Conservation (phyloP, 345 rosid genomes). For the Euphorbia tirucalli region DNA sequence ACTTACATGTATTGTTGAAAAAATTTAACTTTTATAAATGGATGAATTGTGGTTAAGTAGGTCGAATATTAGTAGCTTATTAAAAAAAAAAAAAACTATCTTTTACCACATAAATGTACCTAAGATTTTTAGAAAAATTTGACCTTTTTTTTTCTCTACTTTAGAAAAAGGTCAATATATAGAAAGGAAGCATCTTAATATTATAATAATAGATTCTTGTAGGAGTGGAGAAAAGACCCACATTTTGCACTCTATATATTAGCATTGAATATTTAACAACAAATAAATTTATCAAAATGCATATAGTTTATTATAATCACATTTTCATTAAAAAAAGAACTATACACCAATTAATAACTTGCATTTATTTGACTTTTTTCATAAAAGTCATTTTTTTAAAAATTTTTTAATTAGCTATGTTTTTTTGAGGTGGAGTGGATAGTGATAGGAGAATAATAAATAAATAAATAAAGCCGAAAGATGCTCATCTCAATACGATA, state of each 20-base stretch:
- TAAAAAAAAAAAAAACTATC: too few relatives aligned
- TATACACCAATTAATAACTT: too few relatives aligned
- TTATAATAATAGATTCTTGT: not conserved
- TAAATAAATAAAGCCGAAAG: constrained; percentile 27
- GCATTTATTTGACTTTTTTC: constrained; percentile 1
- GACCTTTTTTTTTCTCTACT: too few relatives aligned
- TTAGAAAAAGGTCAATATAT: not conserved
- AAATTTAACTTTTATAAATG: too few relatives aligned
- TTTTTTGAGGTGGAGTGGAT: not conserved
- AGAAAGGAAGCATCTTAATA: not conserved
- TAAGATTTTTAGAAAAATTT: too few relatives aligned
- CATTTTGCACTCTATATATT: not conserved
- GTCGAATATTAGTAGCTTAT: too few relatives aligned
- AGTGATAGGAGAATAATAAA: constrained; percentile 7
- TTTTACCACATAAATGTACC: too few relatives aligned
- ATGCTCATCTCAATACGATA: constrained; percentile 12
- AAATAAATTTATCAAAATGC: not conserved
- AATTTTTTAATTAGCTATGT: too few relatives aligned
- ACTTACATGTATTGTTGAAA: too few relatives aligned
- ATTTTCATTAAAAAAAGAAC: too few relatives aligned
- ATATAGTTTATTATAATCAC: not conserved
- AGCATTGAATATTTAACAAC: not conserved
- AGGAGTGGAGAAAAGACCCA: not conserved
- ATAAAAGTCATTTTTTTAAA: too few relatives aligned
- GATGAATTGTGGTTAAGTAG: too few relatives aligned